Conservation (phyloP, 2,329 filamentous ascomycete species). For the Diaporthe sp. region DNA sequence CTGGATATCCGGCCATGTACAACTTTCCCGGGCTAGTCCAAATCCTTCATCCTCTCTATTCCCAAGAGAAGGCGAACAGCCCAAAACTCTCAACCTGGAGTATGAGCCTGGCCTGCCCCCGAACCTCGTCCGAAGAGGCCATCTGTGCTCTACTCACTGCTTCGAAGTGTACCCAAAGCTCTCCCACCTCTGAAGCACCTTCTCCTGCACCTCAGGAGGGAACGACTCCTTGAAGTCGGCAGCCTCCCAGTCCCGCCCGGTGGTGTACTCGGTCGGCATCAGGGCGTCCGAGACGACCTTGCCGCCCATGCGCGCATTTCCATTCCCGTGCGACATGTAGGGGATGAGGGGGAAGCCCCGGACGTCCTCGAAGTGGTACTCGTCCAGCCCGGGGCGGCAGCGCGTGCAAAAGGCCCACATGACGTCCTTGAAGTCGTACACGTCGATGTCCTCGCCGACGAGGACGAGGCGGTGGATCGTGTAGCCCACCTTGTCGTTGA, state of each 20-base stretch:
- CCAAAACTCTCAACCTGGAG: too few relatives aligned
- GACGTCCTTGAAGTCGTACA: slow-evolving; percentile 60
- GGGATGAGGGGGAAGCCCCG: slow-evolving; percentile 59
- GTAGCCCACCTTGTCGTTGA: slow-evolving; percentile 56
- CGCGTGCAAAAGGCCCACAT: slow-evolving; percentile 64
- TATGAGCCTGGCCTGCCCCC: too few relatives aligned
- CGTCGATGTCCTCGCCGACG: slow-evolving; percentile 64
- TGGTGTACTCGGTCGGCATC: slow-evolving; percentile 57
- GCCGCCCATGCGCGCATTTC: slow-evolving; percentile 51
- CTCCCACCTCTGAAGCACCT: slow-evolving; percentile 53
- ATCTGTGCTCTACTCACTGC: background rate
- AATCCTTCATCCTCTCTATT: too few relatives aligned
- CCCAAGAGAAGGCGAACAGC: too few relatives aligned
- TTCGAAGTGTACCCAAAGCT: slow-evolving; percentile 47
- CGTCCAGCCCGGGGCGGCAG: slow-evolving; percentile 59
- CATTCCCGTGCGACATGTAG: slow-evolving; percentile 60
- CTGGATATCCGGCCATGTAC: too few relatives aligned
- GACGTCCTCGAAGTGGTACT: slow-evolving; percentile 60
- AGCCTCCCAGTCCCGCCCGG: slow-evolving; percentile 49
- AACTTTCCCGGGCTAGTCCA: too few relatives aligned
- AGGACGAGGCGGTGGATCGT: slow-evolving; percentile 60
- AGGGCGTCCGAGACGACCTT: slow-evolving; percentile 62
- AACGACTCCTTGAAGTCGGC: slow-evolving; percentile 52
- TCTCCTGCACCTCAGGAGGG: slow-evolving; percentile 55
- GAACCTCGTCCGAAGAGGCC: too few relatives aligned